Conservation (phyloP, 2,329 filamentous ascomycete genomes). For the Alternaria viburni region DNA sequence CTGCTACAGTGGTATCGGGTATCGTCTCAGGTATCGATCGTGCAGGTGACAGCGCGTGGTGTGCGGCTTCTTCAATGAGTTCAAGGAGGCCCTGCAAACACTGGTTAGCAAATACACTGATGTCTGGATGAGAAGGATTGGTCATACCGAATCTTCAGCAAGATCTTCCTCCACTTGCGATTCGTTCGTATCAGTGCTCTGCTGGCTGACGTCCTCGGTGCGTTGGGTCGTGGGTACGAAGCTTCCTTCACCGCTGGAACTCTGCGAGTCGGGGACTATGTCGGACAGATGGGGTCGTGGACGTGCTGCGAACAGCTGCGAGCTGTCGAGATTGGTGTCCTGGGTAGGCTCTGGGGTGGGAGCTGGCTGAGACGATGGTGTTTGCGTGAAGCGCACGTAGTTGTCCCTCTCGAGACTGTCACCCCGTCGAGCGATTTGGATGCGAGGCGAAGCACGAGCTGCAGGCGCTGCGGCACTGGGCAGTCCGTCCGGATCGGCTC, state of each 20-base stretch:
- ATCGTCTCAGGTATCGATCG: constrained; percentile 38
- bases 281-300: constrained; percentile 16
- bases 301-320: constrained; percentile 18
- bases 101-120: constrained; percentile 10
- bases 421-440: constrained; percentile 21
- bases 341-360: background rate
- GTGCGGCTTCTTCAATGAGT: constrained; percentile 16
- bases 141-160: constrained; percentile 19
- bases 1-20: constrained; percentile 22
- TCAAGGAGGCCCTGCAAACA: constrained; percentile 19
- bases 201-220: constrained; percentile 12
- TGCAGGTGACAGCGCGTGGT: constrained; percentile 21
- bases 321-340: constrained; percentile 24
- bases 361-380: constrained; percentile 7
- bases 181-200: constrained; percentile 2
- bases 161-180: constrained; percentile 7
- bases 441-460: constrained; percentile 11
- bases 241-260: constrained; percentile 26
- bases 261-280: constrained; percentile 39
- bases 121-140: background rate
- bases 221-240: constrained; percentile 34
- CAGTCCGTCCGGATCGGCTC: background rate
- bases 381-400: constrained; percentile 30
- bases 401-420: constrained; percentile 27
- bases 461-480: background rate